phyloP scores from a whole-genome alignment of 2,329 filamentous ascomycete species.

The Sodiomyces alkalinus region DNA sequence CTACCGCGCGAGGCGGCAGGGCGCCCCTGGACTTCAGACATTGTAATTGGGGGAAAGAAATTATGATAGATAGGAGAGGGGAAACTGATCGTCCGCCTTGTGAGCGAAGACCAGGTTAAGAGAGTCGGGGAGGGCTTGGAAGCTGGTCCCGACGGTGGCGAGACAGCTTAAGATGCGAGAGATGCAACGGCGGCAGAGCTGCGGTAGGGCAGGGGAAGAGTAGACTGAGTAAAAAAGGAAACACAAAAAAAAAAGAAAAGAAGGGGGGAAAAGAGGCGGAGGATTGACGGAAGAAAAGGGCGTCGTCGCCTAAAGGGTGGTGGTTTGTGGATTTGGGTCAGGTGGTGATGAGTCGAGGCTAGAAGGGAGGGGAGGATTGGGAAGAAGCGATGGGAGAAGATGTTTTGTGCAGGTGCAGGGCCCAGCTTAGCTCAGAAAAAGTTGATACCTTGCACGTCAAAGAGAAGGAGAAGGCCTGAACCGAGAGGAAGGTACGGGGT shows the following conservation, averaged over 20 bases:
- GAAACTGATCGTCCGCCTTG: too few relatives aligned
- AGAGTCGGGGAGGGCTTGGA: conserved; percentile 9
- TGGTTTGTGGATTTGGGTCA: conserved; percentile 9
- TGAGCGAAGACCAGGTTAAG: conserved; percentile 13
- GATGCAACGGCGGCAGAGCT: too few relatives aligned
- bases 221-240: conserved; percentile 12
- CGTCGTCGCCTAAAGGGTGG: conserved; percentile 11
- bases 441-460: conserved; percentile 4
- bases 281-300: conserved; percentile 10
- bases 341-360: conserved; percentile 9
- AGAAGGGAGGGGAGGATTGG: too few relatives aligned
- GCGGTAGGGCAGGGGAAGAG: too few relatives aligned
- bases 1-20: conserved; percentile 73
- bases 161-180: conserved; percentile 7
- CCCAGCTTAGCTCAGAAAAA: conserved; percentile 7
- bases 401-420: conserved; percentile 10
- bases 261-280: too few relatives aligned
- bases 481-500: not conserved
- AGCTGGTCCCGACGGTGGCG: conserved; percentile 7
- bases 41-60: conserved; percentile 31
- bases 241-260: conserved; percentile 12
- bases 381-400: conserved; percentile 10
- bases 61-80: too few relatives aligned
- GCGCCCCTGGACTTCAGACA: conserved; percentile 91
- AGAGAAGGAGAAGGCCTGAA: too few relatives aligned